These are phyloP conservation scores for Chlamydomonas reinhardtii DNA, from an alignment of 163 green algal genomes.

Conservation along the genomic window DNA sequence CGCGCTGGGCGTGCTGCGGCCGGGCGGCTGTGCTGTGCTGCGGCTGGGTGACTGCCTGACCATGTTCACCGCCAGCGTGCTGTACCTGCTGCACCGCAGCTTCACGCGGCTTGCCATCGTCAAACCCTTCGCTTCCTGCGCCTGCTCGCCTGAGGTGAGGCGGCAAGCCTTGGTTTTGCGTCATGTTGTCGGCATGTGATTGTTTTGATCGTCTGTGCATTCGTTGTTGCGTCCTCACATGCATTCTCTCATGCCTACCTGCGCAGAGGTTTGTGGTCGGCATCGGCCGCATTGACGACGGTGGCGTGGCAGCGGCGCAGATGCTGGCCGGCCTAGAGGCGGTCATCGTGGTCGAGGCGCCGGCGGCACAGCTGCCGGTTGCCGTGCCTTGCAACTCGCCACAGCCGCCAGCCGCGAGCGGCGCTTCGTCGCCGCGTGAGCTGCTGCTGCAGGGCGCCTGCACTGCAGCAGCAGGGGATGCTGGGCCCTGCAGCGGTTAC, in stretches of 20 bases:
- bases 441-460: too few relatives aligned
- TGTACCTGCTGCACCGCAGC: conserved; percentile 68
- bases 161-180: too few relatives aligned
- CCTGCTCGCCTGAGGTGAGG: conserved; percentile 24
- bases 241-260: too few relatives aligned
- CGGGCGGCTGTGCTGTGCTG: conserved; percentile 60
- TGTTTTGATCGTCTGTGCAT: too few relatives aligned
- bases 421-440: too few relatives aligned
- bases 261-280: conserved; percentile 29
- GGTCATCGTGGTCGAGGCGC: not conserved
- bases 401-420: not conserved
- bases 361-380: not conserved
- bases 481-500: too few relatives aligned
- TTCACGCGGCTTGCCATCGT: conserved; percentile 55
- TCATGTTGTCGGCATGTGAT: too few relatives aligned
- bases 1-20: conserved; percentile 23
- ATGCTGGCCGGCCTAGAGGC: not conserved
- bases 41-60: conserved; percentile 64
- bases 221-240: too few relatives aligned
- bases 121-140: conserved; percentile 61
- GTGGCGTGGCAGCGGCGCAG: not conserved
- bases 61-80: conserved; percentile 56
- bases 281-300: conserved; percentile 25
- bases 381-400: not conserved
- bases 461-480: too few relatives aligned